Evolutionary conservation across 2,329 filamentous ascomycete genomes (phyloP).

Genomic region (Clonostachys chloroleuca): DNA sequence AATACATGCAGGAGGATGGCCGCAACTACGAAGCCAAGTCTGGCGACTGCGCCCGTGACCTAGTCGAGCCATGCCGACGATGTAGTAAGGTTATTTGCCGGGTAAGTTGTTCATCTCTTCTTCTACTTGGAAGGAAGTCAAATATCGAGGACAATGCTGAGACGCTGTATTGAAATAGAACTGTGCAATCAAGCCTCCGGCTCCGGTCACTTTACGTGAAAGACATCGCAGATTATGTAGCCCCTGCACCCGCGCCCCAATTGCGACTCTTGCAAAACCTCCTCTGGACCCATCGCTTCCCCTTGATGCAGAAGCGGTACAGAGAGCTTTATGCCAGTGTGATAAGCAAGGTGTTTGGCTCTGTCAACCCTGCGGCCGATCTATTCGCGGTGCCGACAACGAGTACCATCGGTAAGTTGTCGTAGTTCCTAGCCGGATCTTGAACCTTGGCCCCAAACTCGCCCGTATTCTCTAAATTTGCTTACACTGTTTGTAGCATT

Average conservation of each 20-base stretch:
- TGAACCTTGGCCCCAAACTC: neutral
- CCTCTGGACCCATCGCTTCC: constrained; percentile 36
- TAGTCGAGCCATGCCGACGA: constrained; percentile 78
- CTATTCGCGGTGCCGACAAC: constrained; percentile 55
- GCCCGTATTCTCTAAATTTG: neutral
- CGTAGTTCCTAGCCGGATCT: no score
- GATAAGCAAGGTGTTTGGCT: constrained; percentile 67
- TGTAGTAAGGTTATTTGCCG: constrained; percentile 78
- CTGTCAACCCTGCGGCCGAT: constrained; percentile 77
- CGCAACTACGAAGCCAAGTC: constrained; percentile 60
- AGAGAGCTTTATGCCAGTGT: constrained; percentile 49
- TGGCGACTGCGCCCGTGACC: constrained; percentile 77
- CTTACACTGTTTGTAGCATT: constrained; percentile 39
- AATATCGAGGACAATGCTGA: neutral
- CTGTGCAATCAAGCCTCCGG: constrained; percentile 80
- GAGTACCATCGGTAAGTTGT: constrained; percentile 52
- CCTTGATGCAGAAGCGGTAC: constrained; percentile 48
- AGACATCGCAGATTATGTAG: constrained; percentile 80
- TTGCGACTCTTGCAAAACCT: constrained; percentile 48
- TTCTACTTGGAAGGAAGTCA: neutral
- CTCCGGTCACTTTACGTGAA: constrained; percentile 59
- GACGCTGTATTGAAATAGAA: constrained; percentile 53
- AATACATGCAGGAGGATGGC: constrained; percentile 49
- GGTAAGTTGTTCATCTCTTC: constrained; percentile 45
- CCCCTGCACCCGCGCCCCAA: constrained; percentile 67